These are phyloP conservation scores for Aegilops umbellulata DNA, from an alignment of 176 grass and related monocot species.

Conservation along the genomic window DNA sequence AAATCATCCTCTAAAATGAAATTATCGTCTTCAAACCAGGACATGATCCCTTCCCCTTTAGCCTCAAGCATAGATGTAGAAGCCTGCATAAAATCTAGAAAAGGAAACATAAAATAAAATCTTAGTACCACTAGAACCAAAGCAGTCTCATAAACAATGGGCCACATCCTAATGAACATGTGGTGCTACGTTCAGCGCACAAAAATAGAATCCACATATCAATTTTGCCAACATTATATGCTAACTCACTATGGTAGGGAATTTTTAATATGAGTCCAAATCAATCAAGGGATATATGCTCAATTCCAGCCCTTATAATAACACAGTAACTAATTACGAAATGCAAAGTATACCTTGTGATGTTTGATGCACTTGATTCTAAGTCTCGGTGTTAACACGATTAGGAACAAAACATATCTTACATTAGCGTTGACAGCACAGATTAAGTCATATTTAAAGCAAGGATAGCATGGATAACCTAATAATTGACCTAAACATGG, in stretches of 20 bases:
- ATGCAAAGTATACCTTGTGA: background rate
- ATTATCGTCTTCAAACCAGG: conserved; percentile 64
- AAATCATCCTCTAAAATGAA: conserved; percentile 81
- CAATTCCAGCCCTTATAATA: background rate
- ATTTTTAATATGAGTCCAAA: background rate
- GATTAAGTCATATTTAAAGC: background rate
- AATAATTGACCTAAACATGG: background rate
- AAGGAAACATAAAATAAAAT: background rate
- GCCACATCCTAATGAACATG: background rate
- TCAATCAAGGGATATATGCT: background rate
- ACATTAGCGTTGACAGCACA: background rate
- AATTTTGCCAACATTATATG: background rate
- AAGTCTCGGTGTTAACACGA: background rate
- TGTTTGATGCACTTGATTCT: background rate
- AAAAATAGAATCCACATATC: background rate
- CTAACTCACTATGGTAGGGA: background rate
- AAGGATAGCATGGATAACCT: conserved; percentile 4
- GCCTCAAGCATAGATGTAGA: conserved; percentile 75
- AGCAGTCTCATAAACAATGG: background rate
- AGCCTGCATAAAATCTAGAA: conserved; percentile 68
- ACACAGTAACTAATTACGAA: background rate
- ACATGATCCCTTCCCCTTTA: conserved; percentile 59
- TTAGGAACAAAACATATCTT: background rate
- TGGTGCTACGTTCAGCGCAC: background rate
- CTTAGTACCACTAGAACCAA: background rate